Conservation (phyloP, 2,329 filamentous ascomycete species). For the Cordyceps javanica region DNA sequence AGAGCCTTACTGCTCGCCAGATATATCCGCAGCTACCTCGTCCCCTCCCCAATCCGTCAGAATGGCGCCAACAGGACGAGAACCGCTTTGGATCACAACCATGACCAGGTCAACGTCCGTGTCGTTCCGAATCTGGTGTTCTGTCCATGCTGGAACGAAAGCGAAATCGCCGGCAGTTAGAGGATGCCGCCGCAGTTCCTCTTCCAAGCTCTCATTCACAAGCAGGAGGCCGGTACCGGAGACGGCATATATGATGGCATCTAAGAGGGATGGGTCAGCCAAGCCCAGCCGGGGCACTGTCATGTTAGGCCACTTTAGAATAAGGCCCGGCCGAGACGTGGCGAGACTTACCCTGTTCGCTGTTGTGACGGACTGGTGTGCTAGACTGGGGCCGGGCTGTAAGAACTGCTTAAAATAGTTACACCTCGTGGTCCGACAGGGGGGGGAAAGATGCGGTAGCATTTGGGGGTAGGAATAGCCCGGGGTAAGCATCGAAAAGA, state of each 20-base stretch:
- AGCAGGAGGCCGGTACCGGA: conserved; percentile 57
- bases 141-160: conserved; percentile 61
- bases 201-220: conserved; percentile 47
- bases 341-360: conserved; percentile 51
- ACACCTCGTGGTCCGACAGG: conserved; percentile 14
- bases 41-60: conserved; percentile 56
- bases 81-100: conserved; percentile 58
- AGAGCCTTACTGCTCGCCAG: neutral
- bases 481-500: conserved; percentile 2
- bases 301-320: neutral
- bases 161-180: conserved; percentile 62
- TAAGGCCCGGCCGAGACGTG: neutral
- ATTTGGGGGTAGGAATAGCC: neutral
- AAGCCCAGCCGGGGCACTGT: neutral
- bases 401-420: conserved; percentile 42
- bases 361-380: conserved; percentile 63
- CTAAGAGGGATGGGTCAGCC: conserved; percentile 28
- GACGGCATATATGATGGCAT: conserved; percentile 62
- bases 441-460: conserved; percentile 9
- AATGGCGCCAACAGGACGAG: conserved; percentile 55
- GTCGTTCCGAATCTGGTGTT: conserved; percentile 66
- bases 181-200: conserved; percentile 45
- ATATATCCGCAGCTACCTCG: conserved; percentile 22
- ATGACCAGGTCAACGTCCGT: conserved; percentile 55
- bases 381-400: conserved; percentile 56